Evolutionary conservation across 108 stramenopile species (phyloP), one percentile per base, ranked within the genome.

Genomic region (Pseudonitzschia multiseries): DNA sequence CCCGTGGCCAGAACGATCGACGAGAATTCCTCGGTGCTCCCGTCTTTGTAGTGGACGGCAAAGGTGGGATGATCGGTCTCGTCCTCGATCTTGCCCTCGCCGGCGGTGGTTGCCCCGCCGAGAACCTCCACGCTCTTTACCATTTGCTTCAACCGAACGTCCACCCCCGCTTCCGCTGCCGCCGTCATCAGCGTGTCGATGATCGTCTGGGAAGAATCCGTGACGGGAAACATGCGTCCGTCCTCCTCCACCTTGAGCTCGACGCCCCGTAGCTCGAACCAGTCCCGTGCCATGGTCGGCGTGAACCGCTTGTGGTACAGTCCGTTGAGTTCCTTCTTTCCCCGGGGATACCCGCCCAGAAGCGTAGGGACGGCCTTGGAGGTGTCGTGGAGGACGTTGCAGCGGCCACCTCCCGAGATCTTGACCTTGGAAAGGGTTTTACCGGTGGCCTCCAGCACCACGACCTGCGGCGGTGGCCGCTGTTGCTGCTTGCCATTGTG

Each of bases 161-260:
- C 69, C 0, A 95, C 95, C 13, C 88, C 85, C 10, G 83, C 86
- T 15, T 77, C 46, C 13, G 69, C 54, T 3, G 97, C 96, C 14
- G 96, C 83, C 10, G 69, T 56, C 56, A 73, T 32, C 33, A 98
- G 75, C 20, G 82, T 72, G 76, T 96, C 87, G 53, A 97, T 86
- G 31, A 98, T 90, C 4, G 97, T 97, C 71, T 87, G 86, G n/a
- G 92, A 90, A 40, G 84, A 74, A 73, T 98, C 96, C 27, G 96
- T 94, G 8, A 66, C 70, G 14, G 97, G 97, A 75, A 98, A 98
- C 95, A 97, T 96, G 29, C 97, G 91, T 17, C 97, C 99, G 80
- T 98, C 97, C 13, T 66, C 69, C 72, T 98, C 97, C 22, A 95
- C 96, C 72, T 98, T 98, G 31, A 97, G 81, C 48, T 66, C n/a